Conservation (phyloP, 2,329 filamentous ascomycete genomes). For the Trichoderma hamatum region DNA sequence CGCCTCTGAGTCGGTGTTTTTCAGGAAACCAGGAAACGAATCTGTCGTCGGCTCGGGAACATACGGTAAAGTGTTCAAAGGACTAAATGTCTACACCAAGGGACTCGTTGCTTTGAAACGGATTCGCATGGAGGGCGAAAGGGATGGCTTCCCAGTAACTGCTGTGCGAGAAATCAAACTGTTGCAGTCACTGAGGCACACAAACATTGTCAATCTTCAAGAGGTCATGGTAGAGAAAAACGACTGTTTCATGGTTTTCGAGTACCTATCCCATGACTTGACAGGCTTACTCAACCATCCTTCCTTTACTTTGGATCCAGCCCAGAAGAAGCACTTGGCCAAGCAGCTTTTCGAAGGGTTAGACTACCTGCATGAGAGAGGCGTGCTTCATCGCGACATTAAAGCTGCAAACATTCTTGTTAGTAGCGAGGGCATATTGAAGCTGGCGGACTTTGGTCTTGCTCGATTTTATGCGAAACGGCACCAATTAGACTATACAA, state of each 20-base stretch:
- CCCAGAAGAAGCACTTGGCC: constrained; percentile 90
- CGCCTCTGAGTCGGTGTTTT: constrained; percentile 86
- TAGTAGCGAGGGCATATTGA: constrained; percentile 84
- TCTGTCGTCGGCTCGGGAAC: constrained; percentile 95
- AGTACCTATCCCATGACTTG: constrained; percentile 94
- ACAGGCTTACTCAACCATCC: constrained; percentile 95
- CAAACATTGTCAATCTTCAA: constrained; percentile 79
- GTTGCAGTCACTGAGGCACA: constrained; percentile 80
- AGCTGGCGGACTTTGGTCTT: constrained; percentile 93
- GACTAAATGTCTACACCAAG: constrained; percentile 88
- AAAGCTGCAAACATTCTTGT: constrained; percentile 98
- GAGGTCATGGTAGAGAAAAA: constrained; percentile 99
- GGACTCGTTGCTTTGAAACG: constrained; percentile 83
- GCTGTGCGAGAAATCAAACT: constrained; percentile 90
- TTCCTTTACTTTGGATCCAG: constrained; percentile 78
- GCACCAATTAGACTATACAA: constrained; percentile 92
- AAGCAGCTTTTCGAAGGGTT: constrained; percentile 92
- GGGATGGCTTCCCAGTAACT: constrained; percentile 88
- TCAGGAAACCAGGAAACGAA: constrained; percentile 93
- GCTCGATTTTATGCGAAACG: constrained; percentile 95
- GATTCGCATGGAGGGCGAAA: constrained; percentile 91
- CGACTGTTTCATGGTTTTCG: constrained; percentile 99
- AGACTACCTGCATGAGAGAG: constrained; percentile 87
- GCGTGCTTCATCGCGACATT: constrained; percentile 96
- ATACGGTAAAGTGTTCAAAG: constrained; percentile 95